Conservation (phyloP, 345 rosid species). For the Rhizophora mangle region DNA sequence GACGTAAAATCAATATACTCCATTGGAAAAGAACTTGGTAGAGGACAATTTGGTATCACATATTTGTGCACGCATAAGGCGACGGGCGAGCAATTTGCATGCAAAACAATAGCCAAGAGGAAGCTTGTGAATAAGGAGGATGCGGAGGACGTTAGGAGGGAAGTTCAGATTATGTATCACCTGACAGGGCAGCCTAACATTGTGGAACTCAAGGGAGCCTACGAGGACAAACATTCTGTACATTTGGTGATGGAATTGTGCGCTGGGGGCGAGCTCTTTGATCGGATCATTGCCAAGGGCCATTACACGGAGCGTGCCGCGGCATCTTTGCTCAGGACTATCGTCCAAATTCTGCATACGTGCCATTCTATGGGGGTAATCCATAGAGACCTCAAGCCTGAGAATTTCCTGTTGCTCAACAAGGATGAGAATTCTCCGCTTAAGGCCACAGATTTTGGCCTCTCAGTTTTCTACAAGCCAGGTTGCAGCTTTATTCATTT, state of each 20-base stretch:
- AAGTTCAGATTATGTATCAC: slow-evolving; percentile 94
- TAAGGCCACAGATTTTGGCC: slow-evolving; percentile 91
- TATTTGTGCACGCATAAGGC: slow-evolving; percentile 74
- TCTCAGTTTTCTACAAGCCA: slow-evolving; percentile 90
- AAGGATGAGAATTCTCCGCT: slow-evolving; percentile 80
- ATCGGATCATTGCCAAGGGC: slow-evolving; percentile 86
- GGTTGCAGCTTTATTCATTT: slow-evolving; percentile 23
- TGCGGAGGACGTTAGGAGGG: slow-evolving; percentile 84
- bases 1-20: slow-evolving; percentile 59
- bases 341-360: slow-evolving; percentile 80
- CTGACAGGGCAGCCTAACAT: slow-evolving; percentile 83
- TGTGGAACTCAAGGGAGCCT: slow-evolving; percentile 92
- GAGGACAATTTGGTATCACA: slow-evolving; percentile 90
- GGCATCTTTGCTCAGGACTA: slow-evolving; percentile 75
- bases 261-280: slow-evolving; percentile 90
- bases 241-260: slow-evolving; percentile 96
- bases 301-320: slow-evolving; percentile 93
- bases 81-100: slow-evolving; percentile 74
- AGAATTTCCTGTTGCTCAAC: slow-evolving; percentile 73
- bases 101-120: slow-evolving; percentile 88
- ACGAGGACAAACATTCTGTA: slow-evolving; percentile 87
- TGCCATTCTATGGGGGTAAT: slow-evolving; percentile 98
- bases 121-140: slow-evolving; percentile 88
- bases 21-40: slow-evolving; percentile 80
- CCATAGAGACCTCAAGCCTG: slow-evolving; percentile 94